phyloP scores from a whole-genome alignment of 176 grass and related monocot genomes.

The Alopecurus myosuroides region DNA sequence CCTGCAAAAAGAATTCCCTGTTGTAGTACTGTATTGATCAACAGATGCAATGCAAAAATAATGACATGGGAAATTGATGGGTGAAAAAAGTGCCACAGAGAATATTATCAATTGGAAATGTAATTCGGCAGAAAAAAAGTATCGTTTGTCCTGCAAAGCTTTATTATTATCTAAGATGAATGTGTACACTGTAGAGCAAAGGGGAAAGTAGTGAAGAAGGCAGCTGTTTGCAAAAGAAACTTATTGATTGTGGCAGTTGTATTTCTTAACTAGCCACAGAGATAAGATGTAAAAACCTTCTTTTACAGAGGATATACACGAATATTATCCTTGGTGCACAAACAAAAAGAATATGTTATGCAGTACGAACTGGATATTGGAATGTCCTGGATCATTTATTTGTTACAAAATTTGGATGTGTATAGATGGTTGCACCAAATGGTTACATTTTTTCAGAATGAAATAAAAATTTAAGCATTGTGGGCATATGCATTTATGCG shows the following conservation, averaged over 20 bases:
- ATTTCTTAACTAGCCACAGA: background rate
- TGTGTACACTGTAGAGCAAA: background rate
- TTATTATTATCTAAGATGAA: background rate
- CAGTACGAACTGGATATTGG: background rate
- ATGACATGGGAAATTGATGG: background rate
- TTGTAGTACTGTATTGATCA: constrained; percentile 16
- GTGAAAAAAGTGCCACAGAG: background rate
- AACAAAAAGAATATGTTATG: background rate
- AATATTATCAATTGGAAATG: background rate
- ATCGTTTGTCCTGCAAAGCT: background rate
- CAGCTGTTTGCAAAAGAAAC: background rate
- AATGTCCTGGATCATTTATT: background rate
- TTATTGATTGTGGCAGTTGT: background rate
- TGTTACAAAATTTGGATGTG: background rate
- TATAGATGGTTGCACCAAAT: background rate
- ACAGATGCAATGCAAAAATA: constrained; percentile 8
- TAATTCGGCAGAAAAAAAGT: background rate
- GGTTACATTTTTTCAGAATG: background rate
- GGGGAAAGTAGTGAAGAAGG: background rate
- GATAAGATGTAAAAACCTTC: background rate
- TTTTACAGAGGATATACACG: background rate
- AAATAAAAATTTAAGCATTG: background rate
- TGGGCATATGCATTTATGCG: background rate
- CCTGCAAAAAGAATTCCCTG: constrained; percentile 51
- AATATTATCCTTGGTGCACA: background rate